Evolutionary conservation across 1,284 basidiomycete species (phyloP).

Genomic region (Leccinum pseudoinsigne): DNA sequence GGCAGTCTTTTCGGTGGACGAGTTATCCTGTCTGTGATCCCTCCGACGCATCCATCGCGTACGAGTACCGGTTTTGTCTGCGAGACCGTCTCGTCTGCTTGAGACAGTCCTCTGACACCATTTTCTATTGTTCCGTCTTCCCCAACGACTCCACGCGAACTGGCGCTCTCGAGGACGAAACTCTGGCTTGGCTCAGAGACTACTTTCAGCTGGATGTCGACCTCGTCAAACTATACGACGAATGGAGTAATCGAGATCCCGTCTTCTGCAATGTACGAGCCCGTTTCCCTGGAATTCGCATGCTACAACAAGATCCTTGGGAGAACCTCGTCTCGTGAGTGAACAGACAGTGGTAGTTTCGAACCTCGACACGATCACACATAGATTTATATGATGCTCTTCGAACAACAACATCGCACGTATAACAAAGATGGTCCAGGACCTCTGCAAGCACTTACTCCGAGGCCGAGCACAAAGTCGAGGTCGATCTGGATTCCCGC

Average conservation of each 20-base stretch:
- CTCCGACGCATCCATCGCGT: conserved; percentile 29
- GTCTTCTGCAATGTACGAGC: conserved; percentile 69
- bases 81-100: conserved; percentile 83
- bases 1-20: conserved; percentile 82
- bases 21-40: conserved; percentile 35
- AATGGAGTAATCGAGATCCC: conserved; percentile 78
- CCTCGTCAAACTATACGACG: conserved; percentile 70
- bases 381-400: conserved; percentile 90
- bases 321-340: conserved; percentile 91
- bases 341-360: conserved; percentile 7
- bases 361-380: conserved; percentile 11
- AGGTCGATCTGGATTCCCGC: too few species aligned
- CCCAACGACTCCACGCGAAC: conserved; percentile 42
- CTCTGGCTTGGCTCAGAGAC: conserved; percentile 75
- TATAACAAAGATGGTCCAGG: conserved; percentile 88
- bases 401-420: conserved; percentile 96
- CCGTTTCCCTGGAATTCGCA: conserved; percentile 66
- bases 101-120: conserved; percentile 63
- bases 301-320: conserved; percentile 94
- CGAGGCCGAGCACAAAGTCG: too few species aligned
- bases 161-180: conserved; percentile 54
- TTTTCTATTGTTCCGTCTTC: conserved; percentile 76
- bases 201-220: conserved; percentile 91
- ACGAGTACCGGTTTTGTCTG: conserved; percentile 76
- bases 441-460: conserved; percentile 41